Evolutionary conservation across 352 stramenopile species (phyloP).

Genomic region (Phytophthora idaei): DNA sequence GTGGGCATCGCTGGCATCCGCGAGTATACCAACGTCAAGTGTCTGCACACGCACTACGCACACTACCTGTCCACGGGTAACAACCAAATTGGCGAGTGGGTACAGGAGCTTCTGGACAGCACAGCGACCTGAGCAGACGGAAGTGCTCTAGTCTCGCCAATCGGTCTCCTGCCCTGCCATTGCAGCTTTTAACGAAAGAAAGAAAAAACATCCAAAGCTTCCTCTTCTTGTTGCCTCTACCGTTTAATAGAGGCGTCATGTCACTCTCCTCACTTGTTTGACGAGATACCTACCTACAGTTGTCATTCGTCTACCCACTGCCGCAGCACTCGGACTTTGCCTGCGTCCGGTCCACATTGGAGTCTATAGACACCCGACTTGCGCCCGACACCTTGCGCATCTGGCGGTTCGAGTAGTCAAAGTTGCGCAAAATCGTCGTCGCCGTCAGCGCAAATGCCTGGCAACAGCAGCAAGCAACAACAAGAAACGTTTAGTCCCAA

Average conservation of each 20-base stretch:
- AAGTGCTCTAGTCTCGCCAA: constrained; percentile 30
- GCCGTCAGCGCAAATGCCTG: constrained; percentile 77
- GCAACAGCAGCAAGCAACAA: not conserved
- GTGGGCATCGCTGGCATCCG: constrained; percentile 70
- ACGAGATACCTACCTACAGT: constrained; percentile 26
- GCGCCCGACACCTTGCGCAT: constrained; percentile 47
- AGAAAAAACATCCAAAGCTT: constrained; percentile 20
- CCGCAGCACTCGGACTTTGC: constrained; percentile 50
- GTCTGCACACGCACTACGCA: constrained; percentile 76
- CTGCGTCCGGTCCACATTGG: constrained; percentile 20
- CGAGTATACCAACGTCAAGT: constrained; percentile 67
- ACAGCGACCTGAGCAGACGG: constrained; percentile 9
- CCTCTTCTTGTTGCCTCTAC: constrained; percentile 29
- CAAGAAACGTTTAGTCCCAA: constrained; percentile 5
- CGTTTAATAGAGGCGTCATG: not conserved
- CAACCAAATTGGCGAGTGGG: constrained; percentile 67
- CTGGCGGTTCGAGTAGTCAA: constrained; percentile 71
- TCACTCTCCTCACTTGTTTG: constrained; percentile 1
- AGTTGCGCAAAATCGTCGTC: constrained; percentile 75
- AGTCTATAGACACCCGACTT: constrained; percentile 52
- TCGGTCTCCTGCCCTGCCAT: not conserved
- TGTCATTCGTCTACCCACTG: constrained; percentile 15
- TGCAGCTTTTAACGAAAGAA: constrained; percentile 8
- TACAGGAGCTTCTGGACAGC: constrained; percentile 57
- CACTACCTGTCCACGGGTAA: constrained; percentile 60